These are phyloP conservation scores for Mallotus japonicus DNA, from an alignment of 441 rosid genomes.

Conservation along the genomic window DNA sequence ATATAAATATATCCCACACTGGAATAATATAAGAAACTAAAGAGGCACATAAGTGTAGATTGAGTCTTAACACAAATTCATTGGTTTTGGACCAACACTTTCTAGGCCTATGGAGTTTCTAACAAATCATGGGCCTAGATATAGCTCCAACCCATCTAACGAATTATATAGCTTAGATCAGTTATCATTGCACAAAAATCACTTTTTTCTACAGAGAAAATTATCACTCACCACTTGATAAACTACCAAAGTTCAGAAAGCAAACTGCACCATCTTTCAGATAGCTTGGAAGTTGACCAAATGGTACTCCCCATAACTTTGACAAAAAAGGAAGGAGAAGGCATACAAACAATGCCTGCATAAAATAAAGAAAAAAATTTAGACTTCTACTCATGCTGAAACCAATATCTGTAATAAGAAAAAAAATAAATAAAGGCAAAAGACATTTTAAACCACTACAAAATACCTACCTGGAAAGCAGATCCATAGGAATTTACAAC, in stretches of 20 bases:
- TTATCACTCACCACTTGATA: constrained; percentile 53
- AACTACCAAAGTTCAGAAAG: constrained; percentile 67
- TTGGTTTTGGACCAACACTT: too few relatives aligned
- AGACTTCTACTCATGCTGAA: constrained; percentile 21
- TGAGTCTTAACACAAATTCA: too few relatives aligned
- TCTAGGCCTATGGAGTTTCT: too few relatives aligned
- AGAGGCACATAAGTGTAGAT: too few relatives aligned
- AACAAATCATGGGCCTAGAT: neutral
- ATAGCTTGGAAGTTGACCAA: constrained; percentile 76
- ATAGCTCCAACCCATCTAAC: neutral
- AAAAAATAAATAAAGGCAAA: neutral
- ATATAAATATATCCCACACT: too few relatives aligned
- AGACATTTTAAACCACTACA: constrained; percentile 14
- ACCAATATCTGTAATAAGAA: constrained; percentile 11
- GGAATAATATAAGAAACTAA: too few relatives aligned
- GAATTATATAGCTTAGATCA: neutral
- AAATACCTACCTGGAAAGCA: constrained; percentile 67
- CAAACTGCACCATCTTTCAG: constrained; percentile 87
- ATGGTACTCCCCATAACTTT: constrained; percentile 94
- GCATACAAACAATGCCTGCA: constrained; percentile 72
- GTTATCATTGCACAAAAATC: neutral
- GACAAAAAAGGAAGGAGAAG: constrained; percentile 87
- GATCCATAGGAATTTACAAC: constrained; percentile 89
- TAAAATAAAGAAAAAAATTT: constrained; percentile 23
- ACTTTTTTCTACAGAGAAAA: neutral